These are phyloP conservation scores for Hapsidospora chrysogenum DNA, from an alignment of 495 filamentous ascomycete genomes.

Conservation along the genomic window DNA sequence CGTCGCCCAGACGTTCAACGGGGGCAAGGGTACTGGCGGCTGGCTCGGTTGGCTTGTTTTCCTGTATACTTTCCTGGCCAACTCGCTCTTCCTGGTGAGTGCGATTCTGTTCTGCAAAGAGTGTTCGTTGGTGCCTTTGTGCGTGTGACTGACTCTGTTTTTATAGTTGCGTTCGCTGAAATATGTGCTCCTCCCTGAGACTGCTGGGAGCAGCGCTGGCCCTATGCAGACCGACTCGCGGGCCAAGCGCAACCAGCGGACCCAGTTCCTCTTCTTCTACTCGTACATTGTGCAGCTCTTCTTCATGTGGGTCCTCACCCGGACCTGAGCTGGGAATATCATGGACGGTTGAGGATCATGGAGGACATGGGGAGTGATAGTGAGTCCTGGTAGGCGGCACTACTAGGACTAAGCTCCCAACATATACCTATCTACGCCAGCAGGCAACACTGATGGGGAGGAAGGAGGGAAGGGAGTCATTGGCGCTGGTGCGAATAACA, in stretches of 20 bases:
- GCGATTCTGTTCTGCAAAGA: not conserved
- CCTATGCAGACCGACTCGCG: constrained; percentile 52
- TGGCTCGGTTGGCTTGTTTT: constrained; percentile 86
- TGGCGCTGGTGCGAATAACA: too few species aligned
- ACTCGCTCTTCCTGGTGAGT: constrained; percentile 88
- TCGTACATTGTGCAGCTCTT: constrained; percentile 83
- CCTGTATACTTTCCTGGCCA: constrained; percentile 75
- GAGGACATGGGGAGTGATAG: too few species aligned
- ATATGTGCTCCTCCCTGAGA: constrained; percentile 89
- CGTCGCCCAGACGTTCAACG: constrained; percentile 57
- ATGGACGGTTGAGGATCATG: too few species aligned
- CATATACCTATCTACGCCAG: too few species aligned
- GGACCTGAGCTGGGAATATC: too few species aligned
- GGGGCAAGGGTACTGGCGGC: constrained; percentile 61
- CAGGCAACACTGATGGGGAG: too few species aligned
- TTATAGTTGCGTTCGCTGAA: constrained; percentile 82
- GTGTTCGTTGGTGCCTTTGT: not conserved
- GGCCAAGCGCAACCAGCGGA: constrained; percentile 72
- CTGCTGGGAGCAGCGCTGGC: constrained; percentile 43
- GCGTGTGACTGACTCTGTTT: not conserved
- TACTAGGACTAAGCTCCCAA: too few species aligned
- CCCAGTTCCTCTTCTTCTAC: constrained; percentile 91
- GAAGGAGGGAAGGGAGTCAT: too few species aligned
- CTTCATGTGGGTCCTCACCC: constrained; percentile 84
- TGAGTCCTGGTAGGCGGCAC: too few species aligned